Evolutionary conservation across 495 filamentous ascomycete genomes (phyloP).

Genomic region (Massariosphaeria phaeospora): DNA sequence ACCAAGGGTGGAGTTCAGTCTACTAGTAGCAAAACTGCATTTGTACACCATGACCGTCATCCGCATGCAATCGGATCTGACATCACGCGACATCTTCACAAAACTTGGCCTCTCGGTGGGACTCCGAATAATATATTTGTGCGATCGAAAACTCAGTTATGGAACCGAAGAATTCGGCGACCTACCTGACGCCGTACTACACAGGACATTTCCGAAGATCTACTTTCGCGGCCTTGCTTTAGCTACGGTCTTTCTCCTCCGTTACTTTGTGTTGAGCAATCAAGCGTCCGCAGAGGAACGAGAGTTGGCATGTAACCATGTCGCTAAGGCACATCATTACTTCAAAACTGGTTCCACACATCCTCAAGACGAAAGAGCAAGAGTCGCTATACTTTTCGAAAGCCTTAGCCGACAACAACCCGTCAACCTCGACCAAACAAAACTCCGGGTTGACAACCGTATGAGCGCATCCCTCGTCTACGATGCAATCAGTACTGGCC

Average conservation of each 20-base stretch:
- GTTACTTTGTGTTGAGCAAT: constrained; percentile 19
- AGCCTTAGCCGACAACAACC: constrained; percentile 7
- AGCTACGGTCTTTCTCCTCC: constrained; percentile 15
- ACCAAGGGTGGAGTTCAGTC: constrained; percentile 1
- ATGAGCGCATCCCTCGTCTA: constrained; percentile 4
- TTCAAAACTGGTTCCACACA: neutral
- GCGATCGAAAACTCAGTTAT: constrained; percentile 1
- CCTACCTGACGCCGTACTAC: neutral
- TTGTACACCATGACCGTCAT: constrained; percentile 16
- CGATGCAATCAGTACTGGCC: constrained; percentile 6
- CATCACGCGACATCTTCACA: constrained; percentile 6
- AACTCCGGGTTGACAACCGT: constrained; percentile 14
- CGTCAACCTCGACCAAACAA: constrained; percentile 4
- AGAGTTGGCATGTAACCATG: constrained; percentile 17
- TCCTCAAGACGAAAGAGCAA: neutral
- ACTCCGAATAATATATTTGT: constrained; percentile 11
- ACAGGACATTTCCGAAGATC: constrained; percentile 11
- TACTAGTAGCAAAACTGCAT: constrained; percentile 15
- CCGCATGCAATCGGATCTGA: constrained; percentile 1
- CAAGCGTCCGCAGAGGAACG: constrained; percentile 5
- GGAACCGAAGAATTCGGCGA: neutral
- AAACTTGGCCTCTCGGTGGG: constrained; percentile 7
- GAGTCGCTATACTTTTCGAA: constrained; percentile 5
- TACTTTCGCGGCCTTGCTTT: constrained; percentile 3
- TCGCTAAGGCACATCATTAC: constrained; percentile 6